Conservation (phyloP, 2,329 filamentous ascomycete genomes). For the Purpureocillium lavendulum region DNA sequence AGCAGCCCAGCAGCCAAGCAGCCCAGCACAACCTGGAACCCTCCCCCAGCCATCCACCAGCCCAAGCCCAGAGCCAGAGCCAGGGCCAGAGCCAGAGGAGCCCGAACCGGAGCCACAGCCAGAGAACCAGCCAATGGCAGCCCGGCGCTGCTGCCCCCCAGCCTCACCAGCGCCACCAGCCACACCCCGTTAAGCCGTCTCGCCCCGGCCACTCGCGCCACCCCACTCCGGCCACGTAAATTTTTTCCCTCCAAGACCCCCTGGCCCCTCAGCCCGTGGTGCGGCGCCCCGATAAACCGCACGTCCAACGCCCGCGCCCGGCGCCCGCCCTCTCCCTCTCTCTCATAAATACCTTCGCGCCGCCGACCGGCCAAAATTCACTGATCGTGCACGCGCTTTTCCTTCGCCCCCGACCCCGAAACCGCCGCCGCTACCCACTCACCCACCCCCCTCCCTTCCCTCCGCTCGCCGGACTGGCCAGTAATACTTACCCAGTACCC, state of each 20-base stretch:
- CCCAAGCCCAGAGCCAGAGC: too few species aligned
- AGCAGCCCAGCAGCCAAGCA: too few species aligned
- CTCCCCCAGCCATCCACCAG: too few species aligned
- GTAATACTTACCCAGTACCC: too few species aligned
- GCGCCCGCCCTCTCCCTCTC: slow-evolving; percentile 25
- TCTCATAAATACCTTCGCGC: slow-evolving; percentile 39
- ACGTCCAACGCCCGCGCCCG: slow-evolving; percentile 24
- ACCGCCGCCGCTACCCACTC: too few species aligned
- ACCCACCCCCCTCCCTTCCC: slow-evolving; percentile 15
- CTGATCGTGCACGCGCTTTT: slow-evolving; percentile 38
- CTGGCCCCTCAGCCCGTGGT: slow-evolving; percentile 17
- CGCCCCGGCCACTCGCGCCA: slow-evolving; percentile 1
- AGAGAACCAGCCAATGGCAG: too few species aligned
- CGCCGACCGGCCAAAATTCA: slow-evolving; percentile 33
- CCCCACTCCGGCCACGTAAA: slow-evolving; percentile 22
- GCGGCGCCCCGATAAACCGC: slow-evolving; percentile 26
- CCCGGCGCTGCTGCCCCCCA: too few species aligned
- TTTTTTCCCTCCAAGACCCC: too few species aligned
- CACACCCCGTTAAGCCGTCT: slow-evolving; percentile 6
- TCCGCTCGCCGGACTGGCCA: too few species aligned
- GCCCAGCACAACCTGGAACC: too few species aligned
- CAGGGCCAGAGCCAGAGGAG: too few species aligned
- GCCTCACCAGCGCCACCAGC: slow-evolving; percentile 3
- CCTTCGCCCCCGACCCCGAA: slow-evolving; percentile 27
- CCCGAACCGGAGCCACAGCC: too few species aligned